Percentiles rank a stretch among this genome's conserved stretches.
These are phyloP conservation scores for Alternaria postmessia DNA, from an alignment of 2,329 filamentous ascomycete genomes.

Conservation along the genomic window DNA sequence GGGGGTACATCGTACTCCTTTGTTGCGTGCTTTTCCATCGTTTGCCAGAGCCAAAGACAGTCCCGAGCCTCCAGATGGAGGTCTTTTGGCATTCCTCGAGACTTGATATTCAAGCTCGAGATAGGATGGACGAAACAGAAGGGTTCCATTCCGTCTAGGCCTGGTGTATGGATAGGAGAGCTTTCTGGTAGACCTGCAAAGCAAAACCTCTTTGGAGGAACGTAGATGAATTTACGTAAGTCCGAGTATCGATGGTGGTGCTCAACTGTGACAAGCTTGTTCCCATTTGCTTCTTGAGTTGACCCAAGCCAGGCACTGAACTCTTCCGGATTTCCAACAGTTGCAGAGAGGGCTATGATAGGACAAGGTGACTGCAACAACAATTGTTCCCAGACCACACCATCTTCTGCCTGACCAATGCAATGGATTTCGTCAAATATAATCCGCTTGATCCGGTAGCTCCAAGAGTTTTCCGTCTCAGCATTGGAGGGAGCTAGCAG, in stretches of 20 bases:
- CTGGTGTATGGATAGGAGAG: not conserved
- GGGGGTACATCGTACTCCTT: conserved; percentile 58
- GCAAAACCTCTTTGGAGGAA: conserved; percentile 26
- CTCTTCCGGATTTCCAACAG: conserved; percentile 75
- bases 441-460: conserved; percentile 59
- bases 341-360: conserved; percentile 80
- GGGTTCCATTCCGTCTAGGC: not conserved
- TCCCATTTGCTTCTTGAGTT: conserved; percentile 69
- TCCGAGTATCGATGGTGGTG: conserved; percentile 77
- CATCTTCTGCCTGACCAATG: conserved; percentile 78
- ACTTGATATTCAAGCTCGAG: conserved; percentile 62
- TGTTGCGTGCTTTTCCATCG: conserved; percentile 67
- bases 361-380: conserved; percentile 76
- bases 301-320: conserved; percentile 73
- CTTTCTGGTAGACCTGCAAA: conserved; percentile 7
- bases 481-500: conserved; percentile 59
- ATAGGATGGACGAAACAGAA: conserved; percentile 60
- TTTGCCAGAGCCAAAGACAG: conserved; percentile 70
- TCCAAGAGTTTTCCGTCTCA: conserved; percentile 61
- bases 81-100: conserved; percentile 71
- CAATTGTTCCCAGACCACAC: conserved; percentile 80
- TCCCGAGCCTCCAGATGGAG: conserved; percentile 74
- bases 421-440: conserved; percentile 85
- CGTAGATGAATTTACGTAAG: conserved; percentile 68
- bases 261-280: conserved; percentile 72